Conservation (phyloP, 106 monocot species). For the Acanthochlamys bracteata region DNA sequence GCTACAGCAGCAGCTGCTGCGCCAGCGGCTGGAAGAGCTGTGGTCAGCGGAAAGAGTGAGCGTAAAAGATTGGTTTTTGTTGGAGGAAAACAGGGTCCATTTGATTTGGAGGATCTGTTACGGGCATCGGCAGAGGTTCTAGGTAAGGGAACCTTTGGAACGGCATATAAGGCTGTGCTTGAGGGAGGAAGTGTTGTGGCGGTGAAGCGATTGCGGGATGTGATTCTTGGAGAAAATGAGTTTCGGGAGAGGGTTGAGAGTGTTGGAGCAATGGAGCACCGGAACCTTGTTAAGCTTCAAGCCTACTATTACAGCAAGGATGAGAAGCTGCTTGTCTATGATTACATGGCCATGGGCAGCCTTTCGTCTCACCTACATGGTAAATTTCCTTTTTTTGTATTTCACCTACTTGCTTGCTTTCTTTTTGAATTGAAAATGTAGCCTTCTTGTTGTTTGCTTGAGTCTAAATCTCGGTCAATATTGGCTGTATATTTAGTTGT, state of each 20-base stretch:
- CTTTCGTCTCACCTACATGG: constrained; percentile 76
- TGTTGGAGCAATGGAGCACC: constrained; percentile 50
- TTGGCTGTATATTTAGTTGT: too few relatives aligned
- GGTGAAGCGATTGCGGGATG: constrained; percentile 82
- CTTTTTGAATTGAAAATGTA: too few relatives aligned
- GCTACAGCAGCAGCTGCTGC: neutral
- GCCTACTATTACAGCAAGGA: constrained; percentile 75
- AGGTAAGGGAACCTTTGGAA: constrained; percentile 87
- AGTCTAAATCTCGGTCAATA: too few relatives aligned
- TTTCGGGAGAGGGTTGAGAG: constrained; percentile 51
- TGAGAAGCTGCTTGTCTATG: constrained; percentile 85
- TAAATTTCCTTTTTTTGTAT: constrained; percentile 10
- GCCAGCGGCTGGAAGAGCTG: neutral
- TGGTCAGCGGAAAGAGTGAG: neutral
- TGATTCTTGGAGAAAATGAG: constrained; percentile 44
- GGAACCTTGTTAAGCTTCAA: constrained; percentile 43
- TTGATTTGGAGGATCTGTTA: constrained; percentile 46
- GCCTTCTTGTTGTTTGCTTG: too few relatives aligned
- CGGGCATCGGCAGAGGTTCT: constrained; percentile 73
- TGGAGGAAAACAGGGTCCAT: constrained; percentile 12
- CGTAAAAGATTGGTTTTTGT: constrained; percentile 60
- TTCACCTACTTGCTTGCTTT: too few relatives aligned
- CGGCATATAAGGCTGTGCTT: constrained; percentile 71
- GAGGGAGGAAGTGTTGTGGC: constrained; percentile 56
- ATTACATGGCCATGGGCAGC: constrained; percentile 78